Evolutionary conservation across 495 filamentous ascomycete species (phyloP), one percentile per base, ranked within the genome.

Genomic region (Cryomyces antarcticus): DNA sequence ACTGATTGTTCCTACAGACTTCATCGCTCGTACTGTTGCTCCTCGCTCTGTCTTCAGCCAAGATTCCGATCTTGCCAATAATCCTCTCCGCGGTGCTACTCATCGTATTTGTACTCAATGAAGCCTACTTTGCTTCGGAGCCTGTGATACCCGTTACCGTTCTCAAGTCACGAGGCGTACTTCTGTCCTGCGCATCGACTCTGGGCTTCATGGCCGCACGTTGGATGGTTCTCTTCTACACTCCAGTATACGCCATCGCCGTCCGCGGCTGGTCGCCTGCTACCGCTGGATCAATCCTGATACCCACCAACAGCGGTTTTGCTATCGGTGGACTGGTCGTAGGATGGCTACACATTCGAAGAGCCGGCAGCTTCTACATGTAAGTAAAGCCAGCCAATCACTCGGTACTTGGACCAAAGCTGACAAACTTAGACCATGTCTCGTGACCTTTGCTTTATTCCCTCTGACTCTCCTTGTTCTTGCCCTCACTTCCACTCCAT

Each of bases 261-360:
- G 73, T 86, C 0, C 70, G 71, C 4, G 68, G 67, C 40, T 77
- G 78, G 65, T 57, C 62, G 7, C 73, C 78, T 4, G 77, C 77
- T 4, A 58, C 66, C 0, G 78, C 79, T 1, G 82, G 82, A 0
- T 63, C 75, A 12, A 77, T 85, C 30, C 62, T 88, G 4, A 69
- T 85, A 39, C 78, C 82, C 0, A 86, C 80, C 0, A 88, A 86
- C 54, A 52, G 68, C 3, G 82, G 80, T 0, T 86, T 88, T 49
- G 80, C 72, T 0, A 38, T 67, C 2, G 82, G 82, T 30, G 80
- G 80, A 0, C 54, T 86, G 1, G 41, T 80, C 3, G 76, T 75
- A 3, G 82, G 82, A 6, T 69, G 66, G 57, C 46, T 83, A 12
- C 82, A 88, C 49, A 78, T 86, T 47, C 72, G 71, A 3, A 71